These are phyloP conservation scores for Phaeosphaeria sp. DNA, from an alignment of 2,329 filamentous ascomycete species.

Conservation along the genomic window DNA sequence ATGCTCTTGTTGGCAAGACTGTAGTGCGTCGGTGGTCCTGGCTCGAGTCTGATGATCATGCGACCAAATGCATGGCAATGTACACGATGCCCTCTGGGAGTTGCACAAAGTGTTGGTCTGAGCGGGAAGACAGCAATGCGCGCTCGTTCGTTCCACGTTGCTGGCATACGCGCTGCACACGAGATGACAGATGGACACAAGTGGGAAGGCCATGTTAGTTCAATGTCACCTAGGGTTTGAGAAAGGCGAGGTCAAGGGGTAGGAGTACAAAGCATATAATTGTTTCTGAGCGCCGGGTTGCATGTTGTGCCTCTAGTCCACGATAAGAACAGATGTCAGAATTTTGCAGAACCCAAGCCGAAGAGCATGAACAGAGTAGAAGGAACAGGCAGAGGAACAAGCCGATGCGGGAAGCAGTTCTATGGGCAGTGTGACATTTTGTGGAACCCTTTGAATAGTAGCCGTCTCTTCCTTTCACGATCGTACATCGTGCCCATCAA, in stretches of 20 bases:
- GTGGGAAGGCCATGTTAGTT: not conserved
- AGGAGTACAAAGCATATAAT: constrained; percentile 18
- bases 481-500: constrained; percentile 12
- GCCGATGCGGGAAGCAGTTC: constrained; percentile 10
- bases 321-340: not conserved
- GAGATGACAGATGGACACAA: not conserved
- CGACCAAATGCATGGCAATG: constrained; percentile 8
- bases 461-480: constrained; percentile 11
- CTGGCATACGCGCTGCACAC: constrained; percentile 15
- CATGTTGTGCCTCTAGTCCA: constrained; percentile 36
- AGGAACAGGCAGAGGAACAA: constrained; percentile 10
- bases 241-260: not conserved
- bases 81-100: constrained; percentile 5
- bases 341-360: not conserved
- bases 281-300: constrained; percentile 39
- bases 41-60: constrained; percentile 10
- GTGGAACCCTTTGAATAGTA: constrained; percentile 8
- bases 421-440: constrained; percentile 11
- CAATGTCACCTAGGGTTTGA: not conserved
- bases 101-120: not conserved
- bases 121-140: constrained; percentile 10
- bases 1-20: not conserved
- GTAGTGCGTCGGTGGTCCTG: constrained; percentile 2
- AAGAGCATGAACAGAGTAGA: constrained; percentile 6
- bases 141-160: constrained; percentile 40